Evolutionary conservation across 805 yeast species (phyloP), one percentile per base, ranked within the genome.

Genomic region (Sporopachydermia lactativora): DNA sequence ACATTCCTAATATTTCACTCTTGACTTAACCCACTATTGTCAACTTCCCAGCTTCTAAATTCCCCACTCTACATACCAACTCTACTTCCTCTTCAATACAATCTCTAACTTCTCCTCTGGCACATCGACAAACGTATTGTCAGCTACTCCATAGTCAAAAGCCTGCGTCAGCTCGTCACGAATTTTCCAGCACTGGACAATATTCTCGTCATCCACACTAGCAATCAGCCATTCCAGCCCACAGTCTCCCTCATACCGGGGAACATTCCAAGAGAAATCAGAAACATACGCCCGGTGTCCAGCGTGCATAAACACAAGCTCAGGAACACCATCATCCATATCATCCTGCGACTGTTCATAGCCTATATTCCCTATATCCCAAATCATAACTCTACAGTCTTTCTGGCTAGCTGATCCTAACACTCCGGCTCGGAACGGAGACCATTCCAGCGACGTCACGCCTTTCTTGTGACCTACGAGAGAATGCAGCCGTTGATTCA

Each of bases 281-380:
- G 77, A 75, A 14, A 82, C 77, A 4, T 79, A 67, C 14, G 84
- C 79, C 15, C 86, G 77, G 53, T 85, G 95, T 15, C 95, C 95
- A 34, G 94, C 94, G 54, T 85, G 95, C 78, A 85, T 81, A 86
- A 84, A 81, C 50, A 84, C 64, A 28, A 85, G 60, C 56, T 85
- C 96, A 3, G 95, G 89, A 18, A 81, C 81, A 34, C 94, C 96
- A 52, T 85, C 96, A 47, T 81, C 94, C 19, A 85, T 81, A 53
- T 85, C 95, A 49, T 84, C 95, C 48, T 76, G 86, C 11, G 68
- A 69, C 56, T 83, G 94, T 52, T 84, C 95, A 46, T 77, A 81
- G 3, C 96, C 96, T 31, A 85, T 78, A 49, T 73, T 76, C 38
- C 66, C 62, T 43, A 84, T 62, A 54, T 85, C 94, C 95, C 95